These are phyloP conservation scores for Talaromyces sp. DNA, from an alignment of 2,329 filamentous ascomycete genomes.

Conservation along the genomic window DNA sequence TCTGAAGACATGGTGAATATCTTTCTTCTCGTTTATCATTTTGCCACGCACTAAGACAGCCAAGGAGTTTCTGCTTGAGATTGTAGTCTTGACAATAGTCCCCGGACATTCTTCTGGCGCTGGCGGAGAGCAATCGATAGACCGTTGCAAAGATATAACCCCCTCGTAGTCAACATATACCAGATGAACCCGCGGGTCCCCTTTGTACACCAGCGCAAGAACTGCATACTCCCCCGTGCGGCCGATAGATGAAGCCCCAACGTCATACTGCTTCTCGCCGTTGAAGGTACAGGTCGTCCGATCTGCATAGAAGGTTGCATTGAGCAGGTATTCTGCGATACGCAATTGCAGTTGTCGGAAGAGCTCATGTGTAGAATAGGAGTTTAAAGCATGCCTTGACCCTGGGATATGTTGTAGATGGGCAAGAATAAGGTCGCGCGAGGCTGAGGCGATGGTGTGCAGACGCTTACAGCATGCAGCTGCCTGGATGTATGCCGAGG, in stretches of 20 bases:
- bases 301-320: slow-evolving; percentile 28
- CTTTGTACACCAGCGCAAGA: slow-evolving; percentile 25
- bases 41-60: slow-evolving; percentile 26
- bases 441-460: slow-evolving; percentile 27
- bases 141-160: slow-evolving; percentile 4
- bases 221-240: slow-evolving; percentile 11
- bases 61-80: slow-evolving; percentile 16
- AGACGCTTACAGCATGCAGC: slow-evolving; percentile 31
- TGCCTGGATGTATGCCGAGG: slow-evolving; percentile 32
- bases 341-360: slow-evolving; percentile 26
- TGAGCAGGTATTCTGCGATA: slow-evolving; percentile 28
- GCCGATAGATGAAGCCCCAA: slow-evolving; percentile 27
- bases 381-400: slow-evolving; percentile 14
- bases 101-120: slow-evolving; percentile 21
- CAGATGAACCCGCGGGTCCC: slow-evolving; percentile 22
- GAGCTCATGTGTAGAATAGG: slow-evolving; percentile 19
- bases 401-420: slow-evolving; percentile 33
- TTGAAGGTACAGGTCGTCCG: slow-evolving; percentile 23
- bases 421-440: slow-evolving; percentile 29
- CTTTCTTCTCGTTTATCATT: slow-evolving; percentile 19
- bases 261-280: slow-evolving; percentile 22
- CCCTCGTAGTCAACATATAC: slow-evolving; percentile 17
- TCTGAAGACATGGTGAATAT: slow-evolving; percentile 16
- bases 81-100: slow-evolving; percentile 23
- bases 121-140: slow-evolving; percentile 14